Conservation (phyloP, 257 asterid species). For the Solanum lignicaule region DNA sequence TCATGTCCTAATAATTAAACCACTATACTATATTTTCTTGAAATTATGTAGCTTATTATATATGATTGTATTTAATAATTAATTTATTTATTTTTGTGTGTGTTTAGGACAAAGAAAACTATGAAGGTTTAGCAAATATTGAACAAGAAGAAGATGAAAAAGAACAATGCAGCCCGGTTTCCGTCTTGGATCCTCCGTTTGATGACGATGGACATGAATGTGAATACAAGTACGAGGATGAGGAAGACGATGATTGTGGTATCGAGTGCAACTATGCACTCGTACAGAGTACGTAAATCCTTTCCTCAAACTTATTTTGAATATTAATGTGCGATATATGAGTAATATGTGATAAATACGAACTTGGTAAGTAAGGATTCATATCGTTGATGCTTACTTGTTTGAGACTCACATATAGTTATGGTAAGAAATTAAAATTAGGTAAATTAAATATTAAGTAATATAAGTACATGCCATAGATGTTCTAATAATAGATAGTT, state of each 20-base stretch:
- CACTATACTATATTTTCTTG: neutral
- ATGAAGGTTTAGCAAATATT: constrained; percentile 8
- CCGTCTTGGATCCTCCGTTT: constrained; percentile 59
- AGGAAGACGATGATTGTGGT: constrained; percentile 18
- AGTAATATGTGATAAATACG: neutral
- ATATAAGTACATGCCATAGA: neutral
- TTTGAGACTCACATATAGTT: neutral
- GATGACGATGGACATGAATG: constrained; percentile 44
- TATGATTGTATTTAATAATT: neutral
- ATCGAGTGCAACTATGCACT: constrained; percentile 51
- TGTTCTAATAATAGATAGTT: neutral
- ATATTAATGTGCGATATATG: neutral
- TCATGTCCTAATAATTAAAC: neutral
- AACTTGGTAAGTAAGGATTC: neutral
- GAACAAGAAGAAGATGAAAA: constrained; percentile 41
- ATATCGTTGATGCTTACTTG: neutral
- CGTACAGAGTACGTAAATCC: constrained; percentile 59
- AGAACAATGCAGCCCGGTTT: constrained; percentile 82
- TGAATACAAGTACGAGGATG: constrained; percentile 23
- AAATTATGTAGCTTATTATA: neutral
- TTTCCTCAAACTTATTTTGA: too few species aligned
- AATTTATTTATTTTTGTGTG: neutral
- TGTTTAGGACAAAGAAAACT: constrained; percentile 24
- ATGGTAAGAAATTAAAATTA: neutral
- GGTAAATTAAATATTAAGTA: neutral